Conservation (phyloP, 2,329 filamentous ascomycete genomes). For the Fusarium algeriense region DNA sequence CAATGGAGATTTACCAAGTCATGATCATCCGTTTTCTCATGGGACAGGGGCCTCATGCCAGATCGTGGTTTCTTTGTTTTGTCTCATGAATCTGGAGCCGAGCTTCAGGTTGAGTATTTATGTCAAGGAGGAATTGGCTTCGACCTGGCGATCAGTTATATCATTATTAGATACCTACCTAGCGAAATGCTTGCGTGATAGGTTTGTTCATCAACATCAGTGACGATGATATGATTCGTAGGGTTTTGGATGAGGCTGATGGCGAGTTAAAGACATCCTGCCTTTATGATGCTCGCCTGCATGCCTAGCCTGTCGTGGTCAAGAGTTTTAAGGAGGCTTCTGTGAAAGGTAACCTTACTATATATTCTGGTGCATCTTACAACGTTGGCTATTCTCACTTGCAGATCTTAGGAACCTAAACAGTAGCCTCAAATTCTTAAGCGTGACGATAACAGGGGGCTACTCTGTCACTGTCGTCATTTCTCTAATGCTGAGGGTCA, state of each 20-base stretch:
- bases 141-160: not conserved
- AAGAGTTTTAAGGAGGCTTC: not conserved
- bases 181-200: not conserved
- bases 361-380: not conserved
- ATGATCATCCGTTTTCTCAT: slow-evolving; percentile 26
- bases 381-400: not conserved
- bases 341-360: not conserved
- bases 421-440: slow-evolving; percentile 25
- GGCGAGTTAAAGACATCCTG: not conserved
- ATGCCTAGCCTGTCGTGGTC: not conserved
- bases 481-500: slow-evolving; percentile 25
- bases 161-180: not conserved
- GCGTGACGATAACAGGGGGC: slow-evolving; percentile 4
- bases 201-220: not conserved
- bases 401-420: slow-evolving; percentile 19
- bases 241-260: not conserved
- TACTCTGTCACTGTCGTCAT: slow-evolving; percentile 14
- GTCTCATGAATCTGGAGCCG: slow-evolving; percentile 20
- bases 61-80: not conserved
- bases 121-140: not conserved
- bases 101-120: not conserved
- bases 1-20: slow-evolving; percentile 8
- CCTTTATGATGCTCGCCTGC: not conserved
- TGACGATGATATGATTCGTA: slow-evolving; percentile 12
- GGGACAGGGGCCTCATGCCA: slow-evolving; percentile 14